These are phyloP conservation scores for Cryphonectria nitschkei DNA, from an alignment of 2,329 filamentous ascomycete genomes.

Conservation along the genomic window DNA sequence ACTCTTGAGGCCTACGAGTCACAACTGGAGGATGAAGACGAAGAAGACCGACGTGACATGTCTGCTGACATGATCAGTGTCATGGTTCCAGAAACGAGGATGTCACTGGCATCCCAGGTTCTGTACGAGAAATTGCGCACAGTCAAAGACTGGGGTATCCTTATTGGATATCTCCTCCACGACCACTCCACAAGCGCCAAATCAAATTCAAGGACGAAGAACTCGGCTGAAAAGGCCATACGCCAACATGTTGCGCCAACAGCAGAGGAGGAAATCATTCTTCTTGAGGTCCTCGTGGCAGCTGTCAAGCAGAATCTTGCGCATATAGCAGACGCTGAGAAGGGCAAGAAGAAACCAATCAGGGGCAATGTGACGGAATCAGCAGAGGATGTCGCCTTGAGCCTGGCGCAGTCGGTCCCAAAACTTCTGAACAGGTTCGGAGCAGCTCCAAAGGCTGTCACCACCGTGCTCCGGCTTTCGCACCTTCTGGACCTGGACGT, in stretches of 20 bases:
- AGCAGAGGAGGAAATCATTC: conserved; percentile 77
- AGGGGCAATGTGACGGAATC: conserved; percentile 69
- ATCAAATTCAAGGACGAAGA: conserved; percentile 43
- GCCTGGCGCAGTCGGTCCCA: conserved; percentile 79
- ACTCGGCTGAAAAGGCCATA: conserved; percentile 60
- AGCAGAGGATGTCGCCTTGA: conserved; percentile 77
- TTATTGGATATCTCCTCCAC: conserved; percentile 89
- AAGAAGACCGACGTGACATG: conserved; percentile 50
- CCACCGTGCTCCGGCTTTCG: conserved; percentile 82
- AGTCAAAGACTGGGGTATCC: conserved; percentile 82
- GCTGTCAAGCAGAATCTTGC: conserved; percentile 76
- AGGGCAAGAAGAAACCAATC: conserved; percentile 58
- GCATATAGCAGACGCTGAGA: conserved; percentile 68
- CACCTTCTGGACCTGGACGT: conserved; percentile 85
- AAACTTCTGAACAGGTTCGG: conserved; percentile 91
- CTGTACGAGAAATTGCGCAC: conserved; percentile 83
- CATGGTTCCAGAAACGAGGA: conserved; percentile 74
- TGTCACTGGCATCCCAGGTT: conserved; percentile 82
- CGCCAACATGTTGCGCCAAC: conserved; percentile 74
- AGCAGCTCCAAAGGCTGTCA: conserved; percentile 83
- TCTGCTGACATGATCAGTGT: conserved; percentile 63
- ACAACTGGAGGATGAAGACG: conserved; percentile 63
- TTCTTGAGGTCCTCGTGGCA: conserved; percentile 85
- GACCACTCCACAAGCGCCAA: conserved; percentile 76
- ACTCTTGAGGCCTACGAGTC: conserved; percentile 80